Percentiles rank a stretch among this genome's conserved stretches.
phyloP scores from a whole-genome alignment of 805 yeast species.

The Kuraishia borneana region DNA sequence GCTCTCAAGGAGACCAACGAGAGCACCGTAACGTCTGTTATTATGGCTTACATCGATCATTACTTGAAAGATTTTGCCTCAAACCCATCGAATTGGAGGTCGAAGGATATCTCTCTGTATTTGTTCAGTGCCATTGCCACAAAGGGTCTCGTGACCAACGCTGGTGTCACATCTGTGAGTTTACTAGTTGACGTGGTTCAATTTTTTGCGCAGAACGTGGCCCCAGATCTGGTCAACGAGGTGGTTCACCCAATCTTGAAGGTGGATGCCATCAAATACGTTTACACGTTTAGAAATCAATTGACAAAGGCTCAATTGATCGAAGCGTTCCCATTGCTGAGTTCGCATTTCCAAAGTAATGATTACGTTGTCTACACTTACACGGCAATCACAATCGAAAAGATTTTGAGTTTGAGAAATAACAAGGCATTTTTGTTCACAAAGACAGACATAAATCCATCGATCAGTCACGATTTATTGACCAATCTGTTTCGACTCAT shows the following conservation, averaged over 20 bases:
- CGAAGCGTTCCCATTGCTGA: slow-evolving; percentile 70
- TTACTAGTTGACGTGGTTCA: slow-evolving; percentile 74
- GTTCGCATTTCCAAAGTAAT: slow-evolving; percentile 51
- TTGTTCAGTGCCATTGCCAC: slow-evolving; percentile 85
- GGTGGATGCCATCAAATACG: slow-evolving; percentile 88
- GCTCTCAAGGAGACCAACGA: slow-evolving; percentile 77
- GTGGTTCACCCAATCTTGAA: slow-evolving; percentile 65
- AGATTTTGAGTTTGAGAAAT: slow-evolving; percentile 67
- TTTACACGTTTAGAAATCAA: slow-evolving; percentile 86
- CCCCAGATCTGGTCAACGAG: slow-evolving; percentile 60
- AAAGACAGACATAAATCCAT: slow-evolving; percentile 59
- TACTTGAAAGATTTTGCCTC: slow-evolving; percentile 43
- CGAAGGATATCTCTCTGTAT: slow-evolving; percentile 79
- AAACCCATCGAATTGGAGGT: slow-evolving; percentile 59
- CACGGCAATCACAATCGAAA: slow-evolving; percentile 87
- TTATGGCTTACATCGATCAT: slow-evolving; percentile 58
- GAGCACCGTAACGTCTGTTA: slow-evolving; percentile 59
- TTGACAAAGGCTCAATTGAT: slow-evolving; percentile 74
- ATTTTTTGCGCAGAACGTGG: slow-evolving; percentile 73
- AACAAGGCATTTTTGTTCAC: slow-evolving; percentile 50
- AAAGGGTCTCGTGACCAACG: slow-evolving; percentile 75
- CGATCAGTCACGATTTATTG: slow-evolving; percentile 47
- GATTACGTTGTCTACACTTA: slow-evolving; percentile 86
- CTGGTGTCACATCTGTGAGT: slow-evolving; percentile 84
- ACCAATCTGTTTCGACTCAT: slow-evolving; percentile 59